Conservation (phyloP, 768 basidiomycete species). For the Hortiboletus flavorubellus region DNA sequence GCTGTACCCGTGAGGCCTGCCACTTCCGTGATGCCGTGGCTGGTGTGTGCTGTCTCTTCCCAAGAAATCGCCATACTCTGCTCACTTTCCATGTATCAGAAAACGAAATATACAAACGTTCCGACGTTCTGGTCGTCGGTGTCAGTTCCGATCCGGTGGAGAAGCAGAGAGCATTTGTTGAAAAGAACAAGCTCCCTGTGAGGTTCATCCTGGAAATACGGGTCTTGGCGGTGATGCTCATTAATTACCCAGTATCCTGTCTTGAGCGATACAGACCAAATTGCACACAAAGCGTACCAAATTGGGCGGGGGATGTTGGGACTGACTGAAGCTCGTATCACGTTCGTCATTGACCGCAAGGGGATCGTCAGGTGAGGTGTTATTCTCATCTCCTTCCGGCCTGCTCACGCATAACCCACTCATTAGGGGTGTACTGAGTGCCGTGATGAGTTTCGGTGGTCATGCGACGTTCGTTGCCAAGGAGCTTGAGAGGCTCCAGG, state of each 20-base stretch:
- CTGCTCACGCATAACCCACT: neutral
- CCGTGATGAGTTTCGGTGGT: slow-evolving; percentile 58
- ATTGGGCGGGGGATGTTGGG: slow-evolving; percentile 71
- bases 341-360: slow-evolving; percentile 71
- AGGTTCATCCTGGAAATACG: slow-evolving; percentile 17
- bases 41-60: slow-evolving; percentile 38
- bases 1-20: slow-evolving; percentile 81
- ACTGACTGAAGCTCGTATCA: slow-evolving; percentile 59
- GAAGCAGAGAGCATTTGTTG: slow-evolving; percentile 72
- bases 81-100: slow-evolving; percentile 35
- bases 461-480: slow-evolving; percentile 72
- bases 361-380: slow-evolving; percentile 58
- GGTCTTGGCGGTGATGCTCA: neutral
- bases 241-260: slow-evolving; percentile 60
- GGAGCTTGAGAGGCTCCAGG: slow-evolving; percentile 52
- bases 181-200: slow-evolving; percentile 64
- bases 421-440: slow-evolving; percentile 53
- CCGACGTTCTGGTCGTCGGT: slow-evolving; percentile 66
- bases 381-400: neutral
- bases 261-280: slow-evolving; percentile 65
- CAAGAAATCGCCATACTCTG: neutral
- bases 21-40: slow-evolving; percentile 76
- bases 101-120: slow-evolving; percentile 61
- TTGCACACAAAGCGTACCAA: slow-evolving; percentile 59
- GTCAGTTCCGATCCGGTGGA: slow-evolving; percentile 69